These are phyloP conservation scores for Pouteria glomerata DNA, from an alignment of 148 eudicot species.

Conservation along the genomic window DNA sequence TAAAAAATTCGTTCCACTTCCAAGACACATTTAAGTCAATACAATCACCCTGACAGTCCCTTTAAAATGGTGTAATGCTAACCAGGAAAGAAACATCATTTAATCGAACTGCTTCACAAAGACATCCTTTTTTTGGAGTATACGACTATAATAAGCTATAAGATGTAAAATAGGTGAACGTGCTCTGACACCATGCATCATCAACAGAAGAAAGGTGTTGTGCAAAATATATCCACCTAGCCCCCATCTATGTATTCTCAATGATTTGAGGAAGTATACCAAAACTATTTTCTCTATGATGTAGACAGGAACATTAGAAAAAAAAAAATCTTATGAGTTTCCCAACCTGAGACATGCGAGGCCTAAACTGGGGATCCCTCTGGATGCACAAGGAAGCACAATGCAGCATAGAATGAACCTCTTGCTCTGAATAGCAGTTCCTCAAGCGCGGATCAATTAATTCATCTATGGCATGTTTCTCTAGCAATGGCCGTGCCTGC, in stretches of 20 bases:
- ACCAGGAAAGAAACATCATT: background rate
- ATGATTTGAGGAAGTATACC: background rate
- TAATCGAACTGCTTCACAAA: background rate
- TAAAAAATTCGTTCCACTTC: background rate
- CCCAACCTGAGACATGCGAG: conserved; percentile 95
- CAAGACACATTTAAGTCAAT: background rate
- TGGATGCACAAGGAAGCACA: conserved; percentile 82
- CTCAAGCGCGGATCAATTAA: conserved; percentile 60
- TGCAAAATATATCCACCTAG: background rate
- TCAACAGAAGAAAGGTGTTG: background rate
- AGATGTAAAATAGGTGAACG: background rate
- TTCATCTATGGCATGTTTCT: conserved; percentile 41
- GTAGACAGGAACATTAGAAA: background rate
- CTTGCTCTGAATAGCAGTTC: conserved; percentile 48
- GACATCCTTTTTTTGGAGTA: background rate
- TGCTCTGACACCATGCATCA: background rate
- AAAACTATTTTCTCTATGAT: background rate
- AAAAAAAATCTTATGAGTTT: conserved; percentile 7
- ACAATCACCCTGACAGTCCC: background rate
- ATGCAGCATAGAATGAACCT: conserved; percentile 56
- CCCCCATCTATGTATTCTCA: background rate
- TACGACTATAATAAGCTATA: background rate
- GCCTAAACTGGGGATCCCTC: conserved; percentile 68
- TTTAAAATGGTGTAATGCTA: background rate
- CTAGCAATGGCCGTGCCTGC: conserved; percentile 80